Base-by-base conservation (phyloP, 2,329 filamentous ascomycete species). In the Remersonia thermophila region DNA sequence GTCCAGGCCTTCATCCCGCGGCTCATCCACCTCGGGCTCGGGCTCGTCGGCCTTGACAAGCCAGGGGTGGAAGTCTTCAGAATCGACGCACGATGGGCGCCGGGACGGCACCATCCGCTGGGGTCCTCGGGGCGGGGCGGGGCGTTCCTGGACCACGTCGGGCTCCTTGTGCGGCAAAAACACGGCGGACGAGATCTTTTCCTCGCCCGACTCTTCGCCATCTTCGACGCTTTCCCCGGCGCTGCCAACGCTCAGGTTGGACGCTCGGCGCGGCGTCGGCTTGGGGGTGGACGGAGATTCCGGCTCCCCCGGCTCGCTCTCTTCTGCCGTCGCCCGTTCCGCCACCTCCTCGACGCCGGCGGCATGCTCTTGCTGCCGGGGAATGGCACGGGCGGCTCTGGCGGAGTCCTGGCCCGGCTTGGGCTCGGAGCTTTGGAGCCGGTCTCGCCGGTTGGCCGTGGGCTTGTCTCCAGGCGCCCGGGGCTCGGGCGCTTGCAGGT, bases 141-240 rank as follows among this genome's bases (percentile, higher is more conserved):
- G 9, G 8, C 40, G 40, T 41, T 58, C 51, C 16, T 52, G 42
- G 36, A 58, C 48, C 43, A 58, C 55, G 34, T 67, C 65, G 28
- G 66, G 57, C 30, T 67, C 69, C 49, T 83, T 77, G 61, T 89
- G 83, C 29, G 83, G 83, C 32, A 86, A 67, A 54, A 91, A 91
- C 28, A 86, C 68, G 16, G 83, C 83, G 23, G 82, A 89, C n/a
- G 81, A 85, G 43, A 91, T 86, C 56, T 89, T 83, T 55, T 91
- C 83, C 54, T 83, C 77, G 39, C 83, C 80, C 11, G 81, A 86
- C 39, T 74, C 70, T 28, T 75, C 70, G 13, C 61, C 65, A 31
- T 72, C 67, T 42, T 67, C 63, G 33, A 55, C 54, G 32, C 53
- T 55, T 34, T 61, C 59, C 33, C 58, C 53, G 42, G 45, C 48